Evolutionary conservation across 2,329 filamentous ascomycete genomes (phyloP), one percentile per base, ranked within the genome.

Genomic region (Penicillium concentricum): DNA sequence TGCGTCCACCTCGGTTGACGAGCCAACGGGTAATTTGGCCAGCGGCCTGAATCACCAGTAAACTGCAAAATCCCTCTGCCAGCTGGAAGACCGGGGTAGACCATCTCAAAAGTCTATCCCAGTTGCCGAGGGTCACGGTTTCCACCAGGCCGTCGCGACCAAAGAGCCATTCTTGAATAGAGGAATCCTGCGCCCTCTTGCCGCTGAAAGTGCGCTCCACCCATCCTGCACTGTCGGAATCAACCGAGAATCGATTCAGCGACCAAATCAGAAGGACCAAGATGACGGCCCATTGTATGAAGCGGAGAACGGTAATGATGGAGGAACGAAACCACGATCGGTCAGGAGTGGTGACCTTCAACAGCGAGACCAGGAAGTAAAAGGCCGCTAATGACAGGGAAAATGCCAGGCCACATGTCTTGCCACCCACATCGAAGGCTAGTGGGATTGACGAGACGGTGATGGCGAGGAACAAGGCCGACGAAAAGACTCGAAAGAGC

Each of bases 391-490:
- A 85, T 46, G 90, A 86, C 52, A 97, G 84, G 72, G 92, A 97
- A 80, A 95, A 97, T 61, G 92, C 93, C 70, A 99, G 83, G 58
- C 94, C 94, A 71, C 92, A 96, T 68, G 94, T 92, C 69, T 91
- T 88, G 61, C 94, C 94, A 73, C 94, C 94, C 70, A 97, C 93
- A 84, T 99, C 94, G 80, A 97, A 97, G 69, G 93, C 91, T 72
- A 99, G 87, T 60, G 94, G 94, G 73, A 99, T 94, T 61, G 92
- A 96, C 72, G 97, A 89, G 72, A 97, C 87, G 75, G 97, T 92
- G 78, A 90, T 90, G 77, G 92, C 84, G 68, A 97, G 87, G 79
- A 97, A 97, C 77, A 91, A 78, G 72, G 88, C 82, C 78, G 91
- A 91, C 71, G 91, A 91, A 67, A 92, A 73, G 74, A 88, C 83